Percentiles rank a stretch among this genome's conserved stretches.
phyloP scores from a whole-genome alignment of 1,139 yeast species.

The Hyphopichia fennica region DNA sequence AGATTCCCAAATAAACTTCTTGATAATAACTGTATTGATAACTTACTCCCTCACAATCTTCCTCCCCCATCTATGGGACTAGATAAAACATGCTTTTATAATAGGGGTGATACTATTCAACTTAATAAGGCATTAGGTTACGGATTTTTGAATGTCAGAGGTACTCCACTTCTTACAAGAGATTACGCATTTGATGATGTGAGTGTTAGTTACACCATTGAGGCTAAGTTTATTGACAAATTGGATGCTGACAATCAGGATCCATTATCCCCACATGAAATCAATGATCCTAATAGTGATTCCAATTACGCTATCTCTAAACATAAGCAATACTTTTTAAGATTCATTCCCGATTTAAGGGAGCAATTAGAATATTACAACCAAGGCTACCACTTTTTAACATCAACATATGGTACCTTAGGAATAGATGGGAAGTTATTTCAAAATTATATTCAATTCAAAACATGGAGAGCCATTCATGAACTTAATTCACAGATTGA shows the following conservation, averaged over 20 bases:
- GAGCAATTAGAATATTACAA: conserved; percentile 30
- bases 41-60: conserved; percentile 50
- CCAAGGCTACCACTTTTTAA: conserved; percentile 23
- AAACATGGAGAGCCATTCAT: conserved; percentile 38
- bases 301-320: conserved; percentile 39
- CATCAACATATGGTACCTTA: conserved; percentile 25
- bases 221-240: conserved; percentile 45
- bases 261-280: conserved; percentile 36
- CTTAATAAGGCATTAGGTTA: conserved; percentile 47
- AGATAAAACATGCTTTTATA: conserved; percentile 43
- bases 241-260: conserved; percentile 21
- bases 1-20: conserved; percentile 58
- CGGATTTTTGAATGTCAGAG: conserved; percentile 39
- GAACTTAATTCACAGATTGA: conserved; percentile 31
- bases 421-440: conserved; percentile 41
- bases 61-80: conserved; percentile 70
- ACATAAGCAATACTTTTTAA: conserved; percentile 37
- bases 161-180: conserved; percentile 44
- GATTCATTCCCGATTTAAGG: conserved; percentile 42
- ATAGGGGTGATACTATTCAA: conserved; percentile 34
- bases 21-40: conserved; percentile 58
- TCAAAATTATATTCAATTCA: conserved; percentile 21
- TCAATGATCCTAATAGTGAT: conserved; percentile 36
- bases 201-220: conserved; percentile 44
- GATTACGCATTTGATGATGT: conserved; percentile 45